phyloP scores from a whole-genome alignment of 805 yeast genomes.

The Wickerhamomyces hampshirensis region DNA sequence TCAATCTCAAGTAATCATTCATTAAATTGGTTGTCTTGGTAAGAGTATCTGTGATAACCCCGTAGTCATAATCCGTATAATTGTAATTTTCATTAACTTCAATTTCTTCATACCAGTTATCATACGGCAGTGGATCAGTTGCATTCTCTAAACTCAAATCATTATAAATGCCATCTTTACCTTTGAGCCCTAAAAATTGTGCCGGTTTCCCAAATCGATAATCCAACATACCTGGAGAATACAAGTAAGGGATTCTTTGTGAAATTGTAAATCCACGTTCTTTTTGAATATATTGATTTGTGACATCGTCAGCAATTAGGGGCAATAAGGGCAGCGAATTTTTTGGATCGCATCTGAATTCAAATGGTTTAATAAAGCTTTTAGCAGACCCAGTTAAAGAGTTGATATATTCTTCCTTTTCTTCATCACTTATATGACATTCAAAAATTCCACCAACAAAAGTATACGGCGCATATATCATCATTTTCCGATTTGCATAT shows the following conservation, averaged over 20 bases:
- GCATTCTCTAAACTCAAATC: constrained; percentile 8
- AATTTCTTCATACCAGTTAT: constrained; percentile 43
- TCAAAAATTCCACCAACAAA: constrained; percentile 63
- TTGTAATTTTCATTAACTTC: constrained; percentile 47
- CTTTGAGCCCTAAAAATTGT: constrained; percentile 16
- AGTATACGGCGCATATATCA: constrained; percentile 49
- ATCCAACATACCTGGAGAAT: constrained; percentile 42
- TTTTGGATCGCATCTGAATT: constrained; percentile 31
- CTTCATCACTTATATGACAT: constrained; percentile 35
- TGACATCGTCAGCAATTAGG: constrained; percentile 51
- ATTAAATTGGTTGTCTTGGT: constrained; percentile 21
- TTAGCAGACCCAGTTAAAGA: constrained; percentile 7
- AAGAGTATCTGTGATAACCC: constrained; percentile 27
- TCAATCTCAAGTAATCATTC: constrained; percentile 8
- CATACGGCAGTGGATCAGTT: constrained; percentile 18
- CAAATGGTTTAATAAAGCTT: constrained; percentile 12
- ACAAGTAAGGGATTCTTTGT: constrained; percentile 52
- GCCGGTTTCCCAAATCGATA: constrained; percentile 28
- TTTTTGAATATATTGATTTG: constrained; percentile 41
- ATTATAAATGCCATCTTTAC: constrained; percentile 3
- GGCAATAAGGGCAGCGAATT: constrained; percentile 47
- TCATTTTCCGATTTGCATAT: constrained; percentile 40
- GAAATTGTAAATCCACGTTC: constrained; percentile 20
- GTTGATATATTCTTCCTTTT: constrained; percentile 23
- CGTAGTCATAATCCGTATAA: constrained; percentile 34